Evolutionary conservation across 2,329 filamentous ascomycete genomes (phyloP), one percentile per base, ranked within the genome.

Genomic region (Claviceps digitariae): DNA sequence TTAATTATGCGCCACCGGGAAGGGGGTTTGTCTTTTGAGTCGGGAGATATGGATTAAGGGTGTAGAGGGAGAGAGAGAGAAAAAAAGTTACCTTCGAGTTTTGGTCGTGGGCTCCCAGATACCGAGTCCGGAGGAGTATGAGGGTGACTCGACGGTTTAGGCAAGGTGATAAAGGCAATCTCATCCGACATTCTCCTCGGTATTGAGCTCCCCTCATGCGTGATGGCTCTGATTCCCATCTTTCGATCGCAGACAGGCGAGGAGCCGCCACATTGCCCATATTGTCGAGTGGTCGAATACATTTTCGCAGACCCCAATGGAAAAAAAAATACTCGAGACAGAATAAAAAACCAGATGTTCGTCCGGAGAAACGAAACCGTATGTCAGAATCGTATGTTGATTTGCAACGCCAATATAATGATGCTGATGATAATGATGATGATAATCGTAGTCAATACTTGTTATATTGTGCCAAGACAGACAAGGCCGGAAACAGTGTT

Each of bases 71-170:
- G 27, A 4, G 27, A 29, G 1, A 4, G 27, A 29, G 27, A 29
- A 5, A 29, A 29, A 5, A 29, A 29, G 5, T 34, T 58, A 62
- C 66, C 62, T 56, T 69, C 66, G 13, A 62, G 54, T 56, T 67
- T 67, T 41, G 67, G 46, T 51, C 61, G 63, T 3, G 66, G 66
- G 50, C 66, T 69, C n/a, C 65, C 64, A 43, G 64, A 67, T n/a
- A 56, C 55, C 38, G 66, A 69, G 54, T 63, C 61, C 50, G 64
- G 63, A 54, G 64, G 64, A 23, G 60, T 64, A 56, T 64, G 59
- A 41, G 61, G 62, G 43, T 62, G 60, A 27, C 56, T 52, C 20
- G 58, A 45, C 17, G 58, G 53, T 38, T 57, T 51, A 40, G 55
- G 56, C 27, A 57, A 53, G 13, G 56, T 57, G 13, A 59, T 55